A percentile compares a stretch with the other conserved stretches of the same genome.
Evolutionary conservation across 2,329 filamentous ascomycete genomes (phyloP).

Genomic region (Exophiala alcalophila): DNA sequence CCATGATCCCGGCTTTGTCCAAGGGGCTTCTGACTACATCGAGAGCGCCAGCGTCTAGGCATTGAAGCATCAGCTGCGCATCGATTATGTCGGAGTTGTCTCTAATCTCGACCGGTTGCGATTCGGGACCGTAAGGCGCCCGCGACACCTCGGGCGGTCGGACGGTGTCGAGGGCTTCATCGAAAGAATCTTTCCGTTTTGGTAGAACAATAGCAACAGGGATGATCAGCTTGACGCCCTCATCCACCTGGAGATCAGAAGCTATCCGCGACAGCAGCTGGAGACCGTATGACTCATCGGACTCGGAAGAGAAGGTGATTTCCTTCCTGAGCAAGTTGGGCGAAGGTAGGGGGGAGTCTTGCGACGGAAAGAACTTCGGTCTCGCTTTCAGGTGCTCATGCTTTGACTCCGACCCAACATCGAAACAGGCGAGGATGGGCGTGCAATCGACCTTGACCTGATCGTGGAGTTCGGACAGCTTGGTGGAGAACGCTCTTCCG

Average conservation of each 20-base stretch:
- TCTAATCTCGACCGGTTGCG: conserved; percentile 27
- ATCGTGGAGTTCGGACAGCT: conserved; percentile 50
- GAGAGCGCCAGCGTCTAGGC: conserved; percentile 78
- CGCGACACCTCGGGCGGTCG: conserved; percentile 13
- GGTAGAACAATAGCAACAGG: conserved; percentile 48
- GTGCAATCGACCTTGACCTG: conserved; percentile 43
- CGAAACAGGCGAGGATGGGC: conserved; percentile 57
- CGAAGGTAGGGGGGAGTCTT: conserved; percentile 35
- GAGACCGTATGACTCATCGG: conserved; percentile 48
- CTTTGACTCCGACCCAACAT: conserved; percentile 47
- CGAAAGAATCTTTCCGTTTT: conserved; percentile 29
- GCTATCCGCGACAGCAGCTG: conserved; percentile 48
- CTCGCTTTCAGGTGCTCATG: conserved; percentile 34
- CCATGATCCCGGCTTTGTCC: conserved; percentile 68
- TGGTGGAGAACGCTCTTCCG: conserved; percentile 52
- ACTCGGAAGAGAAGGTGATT: conserved; percentile 44
- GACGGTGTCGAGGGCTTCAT: conserved; percentile 14
- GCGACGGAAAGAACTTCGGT: conserved; percentile 33
- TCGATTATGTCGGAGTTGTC: conserved; percentile 43
- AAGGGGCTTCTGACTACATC: conserved; percentile 83
- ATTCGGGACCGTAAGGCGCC: conserved; percentile 23
- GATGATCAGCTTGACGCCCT: conserved; percentile 48
- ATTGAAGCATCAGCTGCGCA: conserved; percentile 61
- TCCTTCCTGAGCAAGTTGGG: conserved; percentile 32
- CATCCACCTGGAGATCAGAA: conserved; percentile 50